Base-by-base conservation (phyloP, 2,329 filamentous ascomycete genomes). In the Ambrosiella cleistominuta region DNA sequence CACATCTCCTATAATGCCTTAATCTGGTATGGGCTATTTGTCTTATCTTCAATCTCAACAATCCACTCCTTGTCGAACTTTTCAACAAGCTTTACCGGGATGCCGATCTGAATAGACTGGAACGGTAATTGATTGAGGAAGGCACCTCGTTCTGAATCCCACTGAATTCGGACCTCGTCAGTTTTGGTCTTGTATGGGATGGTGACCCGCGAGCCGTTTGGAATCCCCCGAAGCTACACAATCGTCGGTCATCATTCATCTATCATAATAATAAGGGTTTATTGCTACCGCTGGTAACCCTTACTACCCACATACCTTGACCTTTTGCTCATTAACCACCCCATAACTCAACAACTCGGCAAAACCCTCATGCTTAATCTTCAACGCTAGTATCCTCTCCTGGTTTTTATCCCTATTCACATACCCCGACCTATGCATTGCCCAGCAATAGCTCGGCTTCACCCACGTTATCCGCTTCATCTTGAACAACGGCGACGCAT, bases 401-500 rank as follows among this genome's bases (percentile, higher is more conserved):
- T 83, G 80, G 2, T 73, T 66, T 61, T 56, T 49, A 11, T 80
- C 77, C 63, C 83, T 83, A 66, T 71, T 73, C 0, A 75, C 76
- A 68, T 81, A 83, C 13, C 79, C 80, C 17, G 73, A 71, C 53
- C 80, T 78, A 65, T 83, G 82, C 67, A 81, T 75, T 74, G 82
- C 80, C 80, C 80, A 83, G 52, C 71, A 69, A 74, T 79, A 83
- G 60, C 74, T 77, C 0, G 79, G 79, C 64, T 83, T 83, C 62
- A 83, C 75, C 80, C 80, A 83, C 3, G 80, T 83, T 79, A 81
- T 82, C 56, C 80, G 74, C 1, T 67, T 67, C n/a, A 69, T 68
- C 12, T 67, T 70, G 68, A 82, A 83, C 6, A 71, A 67, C 1
- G 76, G 70, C 0, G 75, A 78, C 0, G 77, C 74, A 53, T 73